phyloP scores from a whole-genome alignment of 2,329 filamentous ascomycete species.

The Neopestalotiopsis rosae region DNA sequence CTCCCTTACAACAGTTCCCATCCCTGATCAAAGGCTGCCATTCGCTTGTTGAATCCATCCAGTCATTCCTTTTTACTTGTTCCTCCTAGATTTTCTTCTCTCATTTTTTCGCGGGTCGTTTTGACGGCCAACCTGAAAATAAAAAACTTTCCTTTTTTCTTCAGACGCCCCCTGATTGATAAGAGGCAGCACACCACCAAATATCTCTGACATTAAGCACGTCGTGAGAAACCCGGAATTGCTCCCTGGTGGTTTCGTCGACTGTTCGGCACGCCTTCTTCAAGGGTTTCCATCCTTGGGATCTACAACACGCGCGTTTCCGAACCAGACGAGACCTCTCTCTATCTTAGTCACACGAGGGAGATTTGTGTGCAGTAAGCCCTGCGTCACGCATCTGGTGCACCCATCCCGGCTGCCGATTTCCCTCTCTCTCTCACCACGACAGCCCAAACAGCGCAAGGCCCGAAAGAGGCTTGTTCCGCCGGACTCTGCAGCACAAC shows the following conservation, averaged over 20 bases:
- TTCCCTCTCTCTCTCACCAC: constrained; percentile 4
- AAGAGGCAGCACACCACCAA: constrained; percentile 30
- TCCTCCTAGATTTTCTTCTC: constrained; percentile 26
- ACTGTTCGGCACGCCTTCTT: background rate
- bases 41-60: constrained; percentile 11
- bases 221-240: constrained; percentile 25
- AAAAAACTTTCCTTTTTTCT: constrained; percentile 9
- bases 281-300: constrained; percentile 9
- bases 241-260: constrained; percentile 26
- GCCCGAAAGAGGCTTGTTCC: background rate
- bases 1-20: constrained; percentile 24
- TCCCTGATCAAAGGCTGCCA: background rate
- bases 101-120: constrained; percentile 26
- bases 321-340: constrained; percentile 14
- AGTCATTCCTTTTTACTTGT: constrained; percentile 31
- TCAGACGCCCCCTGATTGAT: constrained; percentile 32
- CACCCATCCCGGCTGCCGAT: constrained; percentile 1
- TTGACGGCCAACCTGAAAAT: constrained; percentile 19
- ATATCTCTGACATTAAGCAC: constrained; percentile 32
- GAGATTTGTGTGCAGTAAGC: constrained; percentile 1
- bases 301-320: constrained; percentile 32
- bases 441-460: background rate
- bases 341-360: constrained; percentile 6
- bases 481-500: constrained; percentile 5
- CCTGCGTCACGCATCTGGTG: background rate